Evolutionary conservation across 805 yeast species (phyloP), one percentile per base, ranked within the genome.

Genomic region (Lipomyces starkeyi): DNA sequence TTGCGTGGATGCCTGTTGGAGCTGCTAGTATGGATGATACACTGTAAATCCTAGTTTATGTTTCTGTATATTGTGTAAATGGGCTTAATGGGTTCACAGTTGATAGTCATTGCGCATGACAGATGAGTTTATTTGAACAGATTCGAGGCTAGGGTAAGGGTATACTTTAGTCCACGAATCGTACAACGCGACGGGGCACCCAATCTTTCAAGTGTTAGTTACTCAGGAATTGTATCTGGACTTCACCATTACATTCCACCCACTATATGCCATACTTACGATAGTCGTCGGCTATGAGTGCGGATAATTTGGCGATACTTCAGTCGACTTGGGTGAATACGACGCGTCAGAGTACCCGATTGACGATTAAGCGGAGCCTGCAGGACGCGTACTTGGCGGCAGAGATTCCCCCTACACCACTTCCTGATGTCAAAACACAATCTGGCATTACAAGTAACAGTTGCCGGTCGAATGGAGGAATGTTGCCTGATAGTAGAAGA

Each of bases 291-390:
- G 37, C 58, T 20, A 29, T 17, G 37, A n/a, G 8, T 55, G 37
- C 58, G 37, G 22, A 55, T n/a, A 55, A 55, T n/a, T 5, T 43
- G 13, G 22, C 11, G 22, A 17, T 11, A 17, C 7, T 53, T 14
- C 56, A 53, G 34, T 53, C 56, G 22, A 53, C 25, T 20, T 53
- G 56, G 56, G 56, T 53, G 32, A 35, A 53, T 29, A 17, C 56
- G 56, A 13, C 27, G 14, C 56, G 56, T 13, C 43, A 29, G 13
- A 57, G 60, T 29, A 32, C 32, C 22, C 49, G 43, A 14, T 57
- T 57, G 49, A 57, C 57, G 34, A 57, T 35, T 1, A 57, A n/a
- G 60, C 60, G 56, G 17, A 57, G 49, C 25, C 8, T 25, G n/a
- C 43, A 22, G 60, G 34, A 57, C 43, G 25, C 55, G 27, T 34